phyloP scores from a whole-genome alignment of 1,284 basidiomycete species.

The Irpex sp. region DNA sequence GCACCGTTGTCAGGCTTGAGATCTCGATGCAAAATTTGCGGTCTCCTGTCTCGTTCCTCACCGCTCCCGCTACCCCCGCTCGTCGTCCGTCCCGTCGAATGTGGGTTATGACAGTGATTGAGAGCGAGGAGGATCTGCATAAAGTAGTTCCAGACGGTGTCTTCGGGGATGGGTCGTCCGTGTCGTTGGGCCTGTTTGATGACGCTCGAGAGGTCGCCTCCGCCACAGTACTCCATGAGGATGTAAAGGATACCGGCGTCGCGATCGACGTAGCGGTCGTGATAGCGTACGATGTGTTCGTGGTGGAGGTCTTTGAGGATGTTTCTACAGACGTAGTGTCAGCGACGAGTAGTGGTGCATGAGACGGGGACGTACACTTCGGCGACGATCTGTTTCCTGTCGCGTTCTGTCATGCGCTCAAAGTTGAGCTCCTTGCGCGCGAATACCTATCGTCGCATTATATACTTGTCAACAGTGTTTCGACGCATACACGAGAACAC shows the following conservation, averaged over 20 bases:
- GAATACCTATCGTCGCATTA: slow-evolving; percentile 58
- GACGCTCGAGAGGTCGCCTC: slow-evolving; percentile 85
- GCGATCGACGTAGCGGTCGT: slow-evolving; percentile 88
- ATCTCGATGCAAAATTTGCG: slow-evolving; percentile 91
- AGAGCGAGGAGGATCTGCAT: slow-evolving; percentile 91
- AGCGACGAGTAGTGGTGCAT: neutral
- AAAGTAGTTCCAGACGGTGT: slow-evolving; percentile 93
- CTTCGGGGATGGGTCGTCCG: slow-evolving; percentile 77
- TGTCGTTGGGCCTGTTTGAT: slow-evolving; percentile 77
- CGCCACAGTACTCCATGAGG: slow-evolving; percentile 96
- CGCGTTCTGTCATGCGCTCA: slow-evolving; percentile 89
- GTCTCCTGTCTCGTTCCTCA: slow-evolving; percentile 44
- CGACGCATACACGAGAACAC: neutral
- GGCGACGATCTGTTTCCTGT: slow-evolving; percentile 93
- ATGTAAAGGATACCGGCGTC: slow-evolving; percentile 92
- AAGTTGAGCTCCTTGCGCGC: slow-evolving; percentile 96
- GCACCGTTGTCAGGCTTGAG: slow-evolving; percentile 95
- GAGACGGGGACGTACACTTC: slow-evolving; percentile 80
- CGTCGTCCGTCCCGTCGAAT: slow-evolving; percentile 41
- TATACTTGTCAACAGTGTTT: neutral
- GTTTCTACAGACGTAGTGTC: slow-evolving; percentile 52
- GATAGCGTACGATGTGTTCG: slow-evolving; percentile 93
- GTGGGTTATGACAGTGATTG: slow-evolving; percentile 87
- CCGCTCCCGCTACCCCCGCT: slow-evolving; percentile 39
- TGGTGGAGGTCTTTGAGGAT: slow-evolving; percentile 94